A percentile compares a stretch with the other conserved stretches of the same genome.
Evolutionary conservation across 2,329 filamentous ascomycete species (phyloP).

Genomic region (Aspergillus nomiae): DNA sequence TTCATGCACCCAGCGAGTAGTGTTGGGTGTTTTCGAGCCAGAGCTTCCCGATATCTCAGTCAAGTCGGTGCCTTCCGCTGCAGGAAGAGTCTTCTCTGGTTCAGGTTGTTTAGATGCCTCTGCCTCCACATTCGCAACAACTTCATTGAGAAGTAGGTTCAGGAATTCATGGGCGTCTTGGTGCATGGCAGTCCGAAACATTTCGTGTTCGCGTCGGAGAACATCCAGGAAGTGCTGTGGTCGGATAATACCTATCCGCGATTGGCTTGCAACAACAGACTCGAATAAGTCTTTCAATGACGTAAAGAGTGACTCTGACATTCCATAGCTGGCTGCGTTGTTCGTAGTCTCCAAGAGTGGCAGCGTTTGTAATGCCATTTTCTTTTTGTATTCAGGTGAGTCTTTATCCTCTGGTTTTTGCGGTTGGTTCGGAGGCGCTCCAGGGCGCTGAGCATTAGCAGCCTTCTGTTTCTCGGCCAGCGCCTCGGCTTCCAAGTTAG

Average conservation of each 20-base stretch:
- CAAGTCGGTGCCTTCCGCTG: conserved; percentile 48
- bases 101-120: conserved; percentile 58
- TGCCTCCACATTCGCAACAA: conserved; percentile 91
- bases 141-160: conserved; percentile 90
- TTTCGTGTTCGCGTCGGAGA: conserved; percentile 90
- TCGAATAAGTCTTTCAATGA: conserved; percentile 96
- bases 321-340: conserved; percentile 77
- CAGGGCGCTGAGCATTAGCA: conserved; percentile 38
- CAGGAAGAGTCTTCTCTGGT: conserved; percentile 51
- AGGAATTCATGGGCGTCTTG: conserved; percentile 98
- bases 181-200: conserved; percentile 96
- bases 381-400: conserved; percentile 97
- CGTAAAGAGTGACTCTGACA: conserved; percentile 94
- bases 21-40: conserved; percentile 60
- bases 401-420: conserved; percentile 88
- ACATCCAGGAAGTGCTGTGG: conserved; percentile 93
- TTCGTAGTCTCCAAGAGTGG: conserved; percentile 86
- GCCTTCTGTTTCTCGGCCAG: conserved; percentile 50
- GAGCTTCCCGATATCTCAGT: conserved; percentile 55
- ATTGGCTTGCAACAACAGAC: conserved; percentile 77
- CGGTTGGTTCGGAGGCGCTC: conserved; percentile 57
- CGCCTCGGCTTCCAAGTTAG: conserved; percentile 53
- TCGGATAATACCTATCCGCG: conserved; percentile 85
- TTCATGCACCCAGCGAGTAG: conserved; percentile 91
- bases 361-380: conserved; percentile 83